Evolutionary conservation across 208 protist species (phyloP).

Genomic region (Crithidia bombi): DNA sequence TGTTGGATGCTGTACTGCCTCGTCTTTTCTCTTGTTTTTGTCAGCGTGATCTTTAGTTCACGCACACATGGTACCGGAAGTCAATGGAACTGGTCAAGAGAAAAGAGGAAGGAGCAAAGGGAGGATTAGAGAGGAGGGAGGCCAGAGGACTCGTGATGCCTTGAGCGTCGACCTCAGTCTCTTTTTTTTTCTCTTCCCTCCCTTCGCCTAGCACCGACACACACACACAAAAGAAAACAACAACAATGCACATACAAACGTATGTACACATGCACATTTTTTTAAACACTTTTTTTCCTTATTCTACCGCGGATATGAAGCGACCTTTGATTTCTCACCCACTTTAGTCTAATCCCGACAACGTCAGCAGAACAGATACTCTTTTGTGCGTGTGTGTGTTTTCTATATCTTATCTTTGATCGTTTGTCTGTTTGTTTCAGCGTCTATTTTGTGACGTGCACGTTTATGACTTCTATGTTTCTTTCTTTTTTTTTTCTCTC

Average conservation of each 20-base stretch:
- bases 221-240: too few relatives aligned
- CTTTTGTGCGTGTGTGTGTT: too few relatives aligned
- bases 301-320: slow-evolving; percentile 22
- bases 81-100: too few relatives aligned
- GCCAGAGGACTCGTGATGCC: too few relatives aligned
- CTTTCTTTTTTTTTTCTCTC: background rate
- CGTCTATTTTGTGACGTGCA: background rate
- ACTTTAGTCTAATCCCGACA: background rate
- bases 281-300: slow-evolving; percentile 22
- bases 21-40: background rate
- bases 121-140: too few relatives aligned
- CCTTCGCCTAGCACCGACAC: background rate
- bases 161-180: too few relatives aligned
- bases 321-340: slow-evolving; percentile 21
- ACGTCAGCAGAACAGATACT: background rate
- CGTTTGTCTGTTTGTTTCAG: too few relatives aligned
- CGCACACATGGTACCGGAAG: background rate
- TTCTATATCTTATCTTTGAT: background rate
- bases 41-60: background rate
- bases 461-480: background rate
- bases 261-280: slow-evolving; percentile 4
- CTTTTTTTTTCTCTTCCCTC: background rate
- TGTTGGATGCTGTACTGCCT: too few relatives aligned
- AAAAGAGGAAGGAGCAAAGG: too few relatives aligned
- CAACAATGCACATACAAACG: background rate